Conservation (phyloP, 495 filamentous ascomycete genomes). For the Aspergillus funiculosus region DNA sequence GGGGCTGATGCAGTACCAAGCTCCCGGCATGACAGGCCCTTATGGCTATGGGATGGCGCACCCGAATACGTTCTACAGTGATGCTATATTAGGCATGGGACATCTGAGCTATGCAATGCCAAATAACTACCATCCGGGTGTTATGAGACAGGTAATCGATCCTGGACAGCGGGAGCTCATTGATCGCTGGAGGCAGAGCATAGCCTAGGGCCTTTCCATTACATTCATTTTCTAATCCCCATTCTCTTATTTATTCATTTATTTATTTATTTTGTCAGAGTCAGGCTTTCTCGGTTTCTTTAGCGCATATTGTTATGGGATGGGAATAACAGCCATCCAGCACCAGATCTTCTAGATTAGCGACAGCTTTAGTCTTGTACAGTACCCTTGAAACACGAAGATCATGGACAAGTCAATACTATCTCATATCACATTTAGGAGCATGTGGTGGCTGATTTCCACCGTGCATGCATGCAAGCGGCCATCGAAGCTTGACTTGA, state of each 20-base stretch:
- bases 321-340: slow-evolving; percentile 8
- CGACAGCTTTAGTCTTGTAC: slow-evolving; percentile 6
- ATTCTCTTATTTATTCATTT: slow-evolving; percentile 5
- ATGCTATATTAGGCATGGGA: slow-evolving; percentile 31
- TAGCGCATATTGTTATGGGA: slow-evolving; percentile 10
- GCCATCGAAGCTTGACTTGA: too few relatives aligned
- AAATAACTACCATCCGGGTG: slow-evolving; percentile 24
- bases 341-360: slow-evolving; percentile 9
- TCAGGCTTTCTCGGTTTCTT: slow-evolving; percentile 4
- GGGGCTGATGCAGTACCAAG: slow-evolving; percentile 17
- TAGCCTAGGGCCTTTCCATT: slow-evolving; percentile 34
- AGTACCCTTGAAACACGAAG: not conserved
- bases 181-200: slow-evolving; percentile 84
- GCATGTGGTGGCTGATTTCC: not conserved
- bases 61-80: slow-evolving; percentile 28
- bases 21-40: slow-evolving; percentile 16
- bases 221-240: slow-evolving; percentile 1
- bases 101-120: slow-evolving; percentile 35
- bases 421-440: too few relatives aligned
- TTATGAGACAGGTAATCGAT: slow-evolving; percentile 36
- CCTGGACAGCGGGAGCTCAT: slow-evolving; percentile 70
- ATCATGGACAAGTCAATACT: too few relatives aligned
- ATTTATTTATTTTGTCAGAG: slow-evolving; percentile 1
- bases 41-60: slow-evolving; percentile 26
- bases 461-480: not conserved